A percentile compares a stretch with the other conserved stretches of the same genome.
phyloP scores from a whole-genome alignment of 495 filamentous ascomycete genomes.

The Coniosporium apollinis region DNA sequence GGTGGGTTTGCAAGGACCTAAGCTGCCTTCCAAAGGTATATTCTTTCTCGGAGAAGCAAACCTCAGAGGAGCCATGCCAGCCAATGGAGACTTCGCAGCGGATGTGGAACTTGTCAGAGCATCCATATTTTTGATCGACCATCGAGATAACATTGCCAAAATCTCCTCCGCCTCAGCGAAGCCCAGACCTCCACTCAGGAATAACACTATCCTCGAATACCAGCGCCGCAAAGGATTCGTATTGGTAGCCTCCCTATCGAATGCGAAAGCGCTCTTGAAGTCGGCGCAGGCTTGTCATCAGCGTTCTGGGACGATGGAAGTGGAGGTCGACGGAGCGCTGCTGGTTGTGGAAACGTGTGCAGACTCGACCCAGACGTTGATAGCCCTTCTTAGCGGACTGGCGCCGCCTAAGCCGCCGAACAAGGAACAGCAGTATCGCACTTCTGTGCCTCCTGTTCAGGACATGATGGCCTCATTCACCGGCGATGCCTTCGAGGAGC shows the following conservation, averaged over 20 bases:
- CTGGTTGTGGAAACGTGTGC: conserved; percentile 88
- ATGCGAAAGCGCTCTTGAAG: conserved; percentile 49
- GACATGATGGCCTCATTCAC: conserved; percentile 84
- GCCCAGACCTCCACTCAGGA: not conserved
- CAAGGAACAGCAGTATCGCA: conserved; percentile 69
- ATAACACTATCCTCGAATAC: no score
- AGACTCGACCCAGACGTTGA: conserved; percentile 89
- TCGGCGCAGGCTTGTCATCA: conserved; percentile 33
- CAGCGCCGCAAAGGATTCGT: conserved; percentile 64
- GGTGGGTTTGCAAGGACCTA: conserved; percentile 72
- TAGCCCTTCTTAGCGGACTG: conserved; percentile 62
- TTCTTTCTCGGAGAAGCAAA: conserved; percentile 64
- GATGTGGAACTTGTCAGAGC: conserved; percentile 57
- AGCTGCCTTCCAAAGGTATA: conserved; percentile 51
- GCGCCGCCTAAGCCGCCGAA: conserved; percentile 67
- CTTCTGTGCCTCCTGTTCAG: conserved; percentile 65
- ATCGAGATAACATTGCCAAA: conserved; percentile 34
- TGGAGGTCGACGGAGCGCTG: conserved; percentile 69
- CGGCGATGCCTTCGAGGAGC: conserved; percentile 50
- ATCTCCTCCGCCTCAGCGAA: not conserved
- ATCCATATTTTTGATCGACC: conserved; percentile 68
- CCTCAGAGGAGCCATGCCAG: conserved; percentile 44
- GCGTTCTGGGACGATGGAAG: conserved; percentile 49
- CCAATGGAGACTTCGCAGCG: conserved; percentile 40
- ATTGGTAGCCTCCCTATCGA: conserved; percentile 66